Base-by-base conservation (phyloP, 495 filamentous ascomycete species). In the Staphylotrichum tortipilum region DNA sequence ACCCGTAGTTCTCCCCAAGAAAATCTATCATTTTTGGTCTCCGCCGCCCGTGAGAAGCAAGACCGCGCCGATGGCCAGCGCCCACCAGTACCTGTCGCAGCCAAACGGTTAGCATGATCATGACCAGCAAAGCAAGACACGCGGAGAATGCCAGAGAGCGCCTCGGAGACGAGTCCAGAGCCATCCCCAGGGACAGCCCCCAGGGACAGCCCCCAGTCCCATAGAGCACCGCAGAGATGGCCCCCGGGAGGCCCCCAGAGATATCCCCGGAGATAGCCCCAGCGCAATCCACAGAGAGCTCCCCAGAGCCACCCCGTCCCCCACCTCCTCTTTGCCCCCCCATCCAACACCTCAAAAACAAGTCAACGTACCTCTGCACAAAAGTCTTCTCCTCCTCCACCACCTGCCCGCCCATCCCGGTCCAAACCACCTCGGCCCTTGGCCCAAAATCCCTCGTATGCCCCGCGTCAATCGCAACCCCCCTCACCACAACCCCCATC, bases 311-410 rank as follows among this genome's bases (percentile, higher is more conserved):
- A n/a, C n/a, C n/a, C n/a, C n/a, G n/a, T n/a, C n/a, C n/a, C n/a
- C n/a, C 12, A 22, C 21, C 17, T 37, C 34, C 19, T 14, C 23
- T 4, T 10, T 21, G 28, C 26, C 11, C 26, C 10, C 14, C 23
- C 21, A 9, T 19, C 35, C 28, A 6, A 10, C 18, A 7, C 3
- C n/a, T 61, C 54, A 37, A 69, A 64, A 65, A 68, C 55, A 21
- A 26, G 31, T 19, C 18, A 37, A 75, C 75, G 59, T 68, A 86
- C 81, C 85, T 86, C 65, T 87, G 84, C 38, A 87, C 62, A 53
- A 86, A 78, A 0, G 73, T 72, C 75, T 85, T 86, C 75, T 86
- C 80, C 61, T 67, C 73, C 39, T 67, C 74, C 41, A 68, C 73
- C 37, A 74, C 62, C 57, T 75, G 68, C 55, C 70, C 72, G 9